Conservation (phyloP, 495 filamentous ascomycete species). For the Hypoxylon rickii region DNA sequence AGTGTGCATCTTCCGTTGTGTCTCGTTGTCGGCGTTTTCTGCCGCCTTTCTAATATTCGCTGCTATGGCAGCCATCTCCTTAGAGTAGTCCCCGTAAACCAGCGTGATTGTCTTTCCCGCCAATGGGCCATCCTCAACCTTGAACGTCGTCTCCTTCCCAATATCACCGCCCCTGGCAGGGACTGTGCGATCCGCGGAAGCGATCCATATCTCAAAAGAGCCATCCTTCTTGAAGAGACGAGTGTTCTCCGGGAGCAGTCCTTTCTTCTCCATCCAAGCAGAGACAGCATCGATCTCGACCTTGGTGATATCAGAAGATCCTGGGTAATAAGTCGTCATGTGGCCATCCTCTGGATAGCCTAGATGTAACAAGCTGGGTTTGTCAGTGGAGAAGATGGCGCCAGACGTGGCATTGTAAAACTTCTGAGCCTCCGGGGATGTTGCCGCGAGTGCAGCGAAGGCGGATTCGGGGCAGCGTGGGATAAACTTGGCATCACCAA, state of each 20-base stretch:
- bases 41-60: slow-evolving; percentile 71
- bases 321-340: slow-evolving; percentile 90
- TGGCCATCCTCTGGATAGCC: slow-evolving; percentile 85
- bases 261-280: slow-evolving; percentile 74
- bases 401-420: slow-evolving; percentile 71
- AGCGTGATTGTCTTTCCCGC: slow-evolving; percentile 71
- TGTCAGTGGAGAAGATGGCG: slow-evolving; percentile 73
- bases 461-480: slow-evolving; percentile 70
- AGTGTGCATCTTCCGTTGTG: slow-evolving; percentile 80
- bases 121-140: slow-evolving; percentile 63
- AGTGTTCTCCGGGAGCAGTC: slow-evolving; percentile 80
- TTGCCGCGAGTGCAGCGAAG: slow-evolving; percentile 72
- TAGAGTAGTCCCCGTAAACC: slow-evolving; percentile 80
- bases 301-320: slow-evolving; percentile 82
- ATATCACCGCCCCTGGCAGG: slow-evolving; percentile 68
- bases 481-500: slow-evolving; percentile 94
- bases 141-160: slow-evolving; percentile 67
- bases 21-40: slow-evolving; percentile 79
- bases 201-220: slow-evolving; percentile 82
- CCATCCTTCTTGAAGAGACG: slow-evolving; percentile 76
- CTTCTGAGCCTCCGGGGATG: slow-evolving; percentile 61
- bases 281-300: slow-evolving; percentile 76
- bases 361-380: slow-evolving; percentile 75
- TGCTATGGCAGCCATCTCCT: slow-evolving; percentile 81
- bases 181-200: slow-evolving; percentile 61